Conservation (phyloP, 352 stramenopile genomes). For the Phytophthora syringae region DNA sequence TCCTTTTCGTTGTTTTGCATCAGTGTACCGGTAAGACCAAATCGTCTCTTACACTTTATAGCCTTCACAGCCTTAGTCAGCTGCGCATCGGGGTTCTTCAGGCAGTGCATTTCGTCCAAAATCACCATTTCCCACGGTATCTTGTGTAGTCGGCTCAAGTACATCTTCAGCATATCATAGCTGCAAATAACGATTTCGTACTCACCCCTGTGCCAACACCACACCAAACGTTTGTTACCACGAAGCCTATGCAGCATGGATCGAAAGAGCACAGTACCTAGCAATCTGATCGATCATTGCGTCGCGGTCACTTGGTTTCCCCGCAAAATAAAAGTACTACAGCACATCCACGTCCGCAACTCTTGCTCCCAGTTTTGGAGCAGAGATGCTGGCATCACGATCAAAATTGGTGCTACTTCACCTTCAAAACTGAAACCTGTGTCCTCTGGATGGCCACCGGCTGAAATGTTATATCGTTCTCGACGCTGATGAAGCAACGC, state of each 20-base stretch:
- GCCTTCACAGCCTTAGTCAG: conserved; percentile 83
- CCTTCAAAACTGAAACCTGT: conserved; percentile 47
- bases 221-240: neutral
- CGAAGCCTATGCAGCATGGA: conserved; percentile 31
- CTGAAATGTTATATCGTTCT: conserved; percentile 51
- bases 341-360: conserved; percentile 95
- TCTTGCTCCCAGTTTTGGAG: conserved; percentile 99
- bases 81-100: conserved; percentile 97
- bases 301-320: conserved; percentile 65
- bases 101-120: conserved; percentile 98
- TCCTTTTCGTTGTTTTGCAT: conserved; percentile 91
- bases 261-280: conserved; percentile 45
- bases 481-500: conserved; percentile 94
- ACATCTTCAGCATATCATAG: conserved; percentile 92
- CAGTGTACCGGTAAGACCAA: conserved; percentile 91
- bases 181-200: conserved; percentile 86
- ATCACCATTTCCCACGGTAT: conserved; percentile 94
- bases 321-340: conserved; percentile 64
- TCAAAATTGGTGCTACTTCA: conserved; percentile 91
- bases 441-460: conserved; percentile 43
- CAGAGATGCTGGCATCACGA: conserved; percentile 97
- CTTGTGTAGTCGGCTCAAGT: conserved; percentile 80
- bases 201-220: conserved; percentile 50
- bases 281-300: conserved; percentile 67
- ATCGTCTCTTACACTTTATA: conserved; percentile 63